Evolutionary conservation across 441 rosid genomes (phyloP).

Genomic region (Geranium incanum): DNA sequence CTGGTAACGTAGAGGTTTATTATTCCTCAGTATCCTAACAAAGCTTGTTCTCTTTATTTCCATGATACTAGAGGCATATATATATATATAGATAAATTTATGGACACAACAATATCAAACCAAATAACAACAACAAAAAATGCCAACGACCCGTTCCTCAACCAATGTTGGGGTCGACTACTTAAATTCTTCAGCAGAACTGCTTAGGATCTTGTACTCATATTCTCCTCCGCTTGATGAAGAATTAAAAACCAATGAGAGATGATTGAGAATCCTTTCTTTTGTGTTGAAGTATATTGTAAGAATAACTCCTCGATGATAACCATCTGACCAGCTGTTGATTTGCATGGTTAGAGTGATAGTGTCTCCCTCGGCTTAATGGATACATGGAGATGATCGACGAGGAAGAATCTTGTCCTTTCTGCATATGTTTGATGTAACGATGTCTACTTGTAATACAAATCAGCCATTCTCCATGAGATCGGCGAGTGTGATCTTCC

Average conservation of each 20-base stretch:
- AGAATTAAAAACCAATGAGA: background rate
- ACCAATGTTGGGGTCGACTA: background rate
- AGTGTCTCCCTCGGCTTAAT: background rate
- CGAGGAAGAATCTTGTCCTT: background rate
- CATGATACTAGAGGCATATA: too few species aligned
- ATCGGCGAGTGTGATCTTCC: constrained; percentile 1
- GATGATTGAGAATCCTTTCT: constrained; percentile 1
- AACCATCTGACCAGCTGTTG: background rate
- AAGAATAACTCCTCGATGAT: background rate
- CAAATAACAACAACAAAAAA: background rate
- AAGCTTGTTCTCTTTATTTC: too few species aligned
- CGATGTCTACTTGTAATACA: background rate
- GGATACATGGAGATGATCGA: constrained; percentile 5
- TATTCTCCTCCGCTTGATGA: background rate
- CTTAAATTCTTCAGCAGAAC: background rate
- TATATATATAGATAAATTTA: too few species aligned
- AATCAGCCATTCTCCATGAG: constrained; percentile 20
- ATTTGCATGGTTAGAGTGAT: background rate
- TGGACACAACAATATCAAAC: too few species aligned
- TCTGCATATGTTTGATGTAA: constrained; percentile 13
- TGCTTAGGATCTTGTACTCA: background rate
- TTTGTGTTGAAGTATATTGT: background rate
- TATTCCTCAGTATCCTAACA: too few species aligned
- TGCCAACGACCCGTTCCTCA: background rate
- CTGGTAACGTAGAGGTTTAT: too few species aligned